Base-by-base conservation (phyloP, 352 stramenopile species). In the Pythium sukuiense region DNA sequence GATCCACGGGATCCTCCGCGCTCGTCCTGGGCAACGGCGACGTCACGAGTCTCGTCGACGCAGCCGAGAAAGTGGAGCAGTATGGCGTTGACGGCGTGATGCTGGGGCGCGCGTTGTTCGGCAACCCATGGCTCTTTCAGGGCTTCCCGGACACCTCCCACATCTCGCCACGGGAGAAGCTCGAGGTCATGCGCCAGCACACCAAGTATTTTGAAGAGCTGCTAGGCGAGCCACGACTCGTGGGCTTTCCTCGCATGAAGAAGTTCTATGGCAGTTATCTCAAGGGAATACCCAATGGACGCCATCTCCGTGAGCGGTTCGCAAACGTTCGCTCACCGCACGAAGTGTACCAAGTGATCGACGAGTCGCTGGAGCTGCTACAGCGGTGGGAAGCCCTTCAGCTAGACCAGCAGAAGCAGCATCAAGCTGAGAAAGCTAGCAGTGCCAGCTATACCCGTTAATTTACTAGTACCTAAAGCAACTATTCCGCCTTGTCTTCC, bases 41-140 rank as follows among this genome's bases (percentile, higher is more conserved):
- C 69, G 83, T 95, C 37, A 62, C 68, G 58, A 92, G 68, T 62
- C 57, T 95, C 14, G 66, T 81, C 18, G 82, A 95, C 2, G 86
- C 84, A 11, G 59, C 76, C 13, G 63, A 87, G 16, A 95, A 91
- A 63, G 83, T 87, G n/a, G 67, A 82, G 1, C 56, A 76, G 24
- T 93, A 88, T 56, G 83, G 81, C 14, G 72, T 93, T 6, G 86
- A 95, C 49, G 86, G 86, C 11, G 76, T 93, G 24, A 95, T 95
- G 86, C 69, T 93, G 14, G 86, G 86, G 0, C 81, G 86, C 13
- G 86, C 80, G 26, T 61, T 93, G 2, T 92, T 95, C 59, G 86
- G 84, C 14, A 95, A 92, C 50, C 84, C 86, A 53, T 92, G 84
- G 86, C 76, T 95, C 20, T 95, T 95, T 20, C 79, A 90, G 59